Evolutionary conservation across 768 basidiomycete genomes (phyloP), one percentile per base, ranked within the genome.

Genomic region (Scleroderma bovista): DNA sequence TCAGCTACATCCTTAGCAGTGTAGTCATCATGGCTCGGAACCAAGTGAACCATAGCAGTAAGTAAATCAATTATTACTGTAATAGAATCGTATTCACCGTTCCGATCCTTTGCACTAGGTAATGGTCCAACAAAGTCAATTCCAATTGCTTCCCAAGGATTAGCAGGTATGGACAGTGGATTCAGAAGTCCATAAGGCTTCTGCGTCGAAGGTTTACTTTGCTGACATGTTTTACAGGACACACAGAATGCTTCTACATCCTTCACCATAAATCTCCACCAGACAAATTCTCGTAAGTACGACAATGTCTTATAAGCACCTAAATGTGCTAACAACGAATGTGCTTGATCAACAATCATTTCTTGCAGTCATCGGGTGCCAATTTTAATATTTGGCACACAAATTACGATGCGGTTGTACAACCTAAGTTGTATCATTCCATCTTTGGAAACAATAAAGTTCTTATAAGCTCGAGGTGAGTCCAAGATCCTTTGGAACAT

Each of bases 141-240:
- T 0, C 59, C 62, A 20, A 64, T 54, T 0, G 57, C 32, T 22
- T 62, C 44, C 57, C 69, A 70, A 10, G 69, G 69, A 0, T 53
- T 29, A 29, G 26, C 4, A 32, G 1, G 32, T 40, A 2, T 68
- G 66, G 3, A 67, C 50, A 0, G 52, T 22, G 2, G 69, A 33
- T 67, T 59, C 2, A 71, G 52, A 13, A 62, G 44, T 3, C 68
- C 65, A 41, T 60, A 63, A 29, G 57, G 36, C 65, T 68, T 16
- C 54, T 58, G 26, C 5, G 26, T 29, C 13, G 34, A 5, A 17
- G 34, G 20, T n/a, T 56, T 51, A 23, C 63, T 64, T 0, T 37
- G 33, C 16, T 23, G 20, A 36, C 48, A 42, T 1, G 36, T 40
- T 12, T 36, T 26, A 16, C 60, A 67, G 1, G 62, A 42, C 2